Evolutionary conservation across 2,329 filamentous ascomycete genomes (phyloP).

Genomic region (Ophioceras dolichostomum): DNA sequence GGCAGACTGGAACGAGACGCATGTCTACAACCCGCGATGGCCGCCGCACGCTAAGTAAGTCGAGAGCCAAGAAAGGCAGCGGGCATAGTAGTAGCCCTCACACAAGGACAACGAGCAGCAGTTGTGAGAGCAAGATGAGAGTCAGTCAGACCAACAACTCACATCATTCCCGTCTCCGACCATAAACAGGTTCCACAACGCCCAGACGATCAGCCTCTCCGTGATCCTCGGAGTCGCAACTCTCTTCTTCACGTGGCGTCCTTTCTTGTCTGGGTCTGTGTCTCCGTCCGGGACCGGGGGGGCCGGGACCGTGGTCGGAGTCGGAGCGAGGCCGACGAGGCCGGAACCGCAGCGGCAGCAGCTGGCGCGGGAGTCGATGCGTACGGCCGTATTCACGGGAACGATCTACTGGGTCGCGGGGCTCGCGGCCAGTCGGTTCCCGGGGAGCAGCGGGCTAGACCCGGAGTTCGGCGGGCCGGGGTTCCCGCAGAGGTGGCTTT

Average conservation of each 20-base stretch:
- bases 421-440: constrained; percentile 21
- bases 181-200: constrained; percentile 28
- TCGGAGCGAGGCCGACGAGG: not conserved
- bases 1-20: constrained; percentile 26
- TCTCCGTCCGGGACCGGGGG: not conserved
- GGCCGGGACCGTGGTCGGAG: not conserved
- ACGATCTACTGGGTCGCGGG: constrained; percentile 29
- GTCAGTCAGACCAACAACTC: too few species aligned
- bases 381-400: constrained; percentile 21
- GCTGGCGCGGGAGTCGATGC: constrained; percentile 17
- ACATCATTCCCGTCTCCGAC: too few species aligned
- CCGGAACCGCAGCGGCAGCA: constrained; percentile 10
- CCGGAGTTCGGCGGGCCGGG: constrained; percentile 29
- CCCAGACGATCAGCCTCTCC: constrained; percentile 27
- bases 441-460: constrained; percentile 25
- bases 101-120: not conserved
- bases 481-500: constrained; percentile 24
- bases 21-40: constrained; percentile 30
- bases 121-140: too few species aligned
- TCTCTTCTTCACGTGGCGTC: constrained; percentile 26
- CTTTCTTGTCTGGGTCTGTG: constrained; percentile 7
- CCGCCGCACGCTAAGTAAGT: constrained; percentile 31
- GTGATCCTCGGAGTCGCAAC: constrained; percentile 23
- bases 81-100: too few species aligned
- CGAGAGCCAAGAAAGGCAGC: too few species aligned